A percentile compares a stretch with the other conserved stretches of the same genome.
phyloP scores from a whole-genome alignment of 306 rosid species.

The Dalbergia oliveri region DNA sequence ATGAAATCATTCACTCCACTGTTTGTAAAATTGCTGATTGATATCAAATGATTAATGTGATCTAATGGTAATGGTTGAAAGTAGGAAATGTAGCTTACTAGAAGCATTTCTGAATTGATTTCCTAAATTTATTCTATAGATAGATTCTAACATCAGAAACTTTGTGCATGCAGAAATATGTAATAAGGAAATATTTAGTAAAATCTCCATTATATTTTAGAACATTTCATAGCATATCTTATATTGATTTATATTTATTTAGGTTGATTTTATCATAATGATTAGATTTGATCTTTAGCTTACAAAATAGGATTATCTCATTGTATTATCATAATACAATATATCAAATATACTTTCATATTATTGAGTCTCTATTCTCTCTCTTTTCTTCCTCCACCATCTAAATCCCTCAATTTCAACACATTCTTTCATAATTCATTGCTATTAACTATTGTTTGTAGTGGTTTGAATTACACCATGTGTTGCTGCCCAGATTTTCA shows the following conservation, averaged over 20 bases:
- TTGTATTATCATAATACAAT: too few species aligned
- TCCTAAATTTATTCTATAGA: not conserved
- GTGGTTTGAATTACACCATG: not conserved
- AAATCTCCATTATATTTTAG: too few species aligned
- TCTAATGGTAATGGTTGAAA: constrained; percentile 15
- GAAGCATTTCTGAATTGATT: constrained; percentile 6
- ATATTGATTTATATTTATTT: too few species aligned
- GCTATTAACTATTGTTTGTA: not conserved
- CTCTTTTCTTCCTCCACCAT: too few species aligned
- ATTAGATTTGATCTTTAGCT: too few species aligned
- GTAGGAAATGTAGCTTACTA: not conserved
- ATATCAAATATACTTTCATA: too few species aligned
- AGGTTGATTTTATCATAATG: too few species aligned
- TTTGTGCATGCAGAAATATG: not conserved
- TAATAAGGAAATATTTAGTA: not conserved
- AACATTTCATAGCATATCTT: too few species aligned
- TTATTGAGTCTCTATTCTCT: too few species aligned
- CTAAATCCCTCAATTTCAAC: not conserved
- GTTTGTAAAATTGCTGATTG: constrained; percentile 15
- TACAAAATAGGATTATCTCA: too few species aligned
- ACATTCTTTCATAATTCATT: not conserved
- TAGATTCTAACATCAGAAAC: constrained; percentile 14
- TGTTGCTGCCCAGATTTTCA: not conserved
- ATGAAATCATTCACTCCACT: not conserved
- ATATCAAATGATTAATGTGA: constrained; percentile 8